A percentile compares a stretch with the other conserved stretches of the same genome.
These are phyloP conservation scores for Aspergillus baeticus DNA, from an alignment of 495 filamentous ascomycete species.

Conservation along the genomic window DNA sequence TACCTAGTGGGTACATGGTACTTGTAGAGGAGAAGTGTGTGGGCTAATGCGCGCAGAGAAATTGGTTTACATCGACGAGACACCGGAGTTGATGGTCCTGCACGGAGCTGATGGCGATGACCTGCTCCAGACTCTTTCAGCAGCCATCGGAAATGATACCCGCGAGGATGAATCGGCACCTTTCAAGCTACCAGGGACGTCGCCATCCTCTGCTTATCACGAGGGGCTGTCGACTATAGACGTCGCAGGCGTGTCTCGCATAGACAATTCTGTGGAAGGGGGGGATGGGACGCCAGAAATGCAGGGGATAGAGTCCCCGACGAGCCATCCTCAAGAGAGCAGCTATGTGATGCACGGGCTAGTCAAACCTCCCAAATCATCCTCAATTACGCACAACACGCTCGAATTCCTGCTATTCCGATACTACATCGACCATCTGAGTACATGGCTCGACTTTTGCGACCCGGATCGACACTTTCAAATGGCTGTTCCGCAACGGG, in stretches of 20 bases:
- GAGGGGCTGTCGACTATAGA: no score
- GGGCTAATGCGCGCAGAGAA: not conserved
- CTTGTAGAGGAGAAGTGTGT: not conserved
- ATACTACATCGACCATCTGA: not conserved
- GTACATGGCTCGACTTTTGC: constrained; percentile 20
- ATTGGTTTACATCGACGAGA: constrained; percentile 16
- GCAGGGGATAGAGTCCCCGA: no score
- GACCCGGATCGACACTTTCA: constrained; percentile 23
- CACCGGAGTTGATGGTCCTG: constrained; percentile 3
- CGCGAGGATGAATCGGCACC: no score
- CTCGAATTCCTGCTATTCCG: not conserved
- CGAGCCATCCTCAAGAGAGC: not conserved
- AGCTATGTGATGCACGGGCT: not conserved
- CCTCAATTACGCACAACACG: not conserved
- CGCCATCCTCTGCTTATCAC: no score
- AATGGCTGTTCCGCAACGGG: constrained; percentile 21
- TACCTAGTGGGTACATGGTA: not conserved
- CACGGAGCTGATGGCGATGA: not conserved
- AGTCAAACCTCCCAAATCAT: not conserved
- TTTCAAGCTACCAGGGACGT: no score
- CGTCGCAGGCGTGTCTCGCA: no score
- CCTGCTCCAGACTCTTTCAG: not conserved
- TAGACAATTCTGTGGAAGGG: no score
- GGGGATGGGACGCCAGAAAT: no score
- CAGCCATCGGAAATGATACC: not conserved